Evolutionary conservation across 2,329 filamentous ascomycete species (phyloP).

Genomic region (Aureobasidium vineae): DNA sequence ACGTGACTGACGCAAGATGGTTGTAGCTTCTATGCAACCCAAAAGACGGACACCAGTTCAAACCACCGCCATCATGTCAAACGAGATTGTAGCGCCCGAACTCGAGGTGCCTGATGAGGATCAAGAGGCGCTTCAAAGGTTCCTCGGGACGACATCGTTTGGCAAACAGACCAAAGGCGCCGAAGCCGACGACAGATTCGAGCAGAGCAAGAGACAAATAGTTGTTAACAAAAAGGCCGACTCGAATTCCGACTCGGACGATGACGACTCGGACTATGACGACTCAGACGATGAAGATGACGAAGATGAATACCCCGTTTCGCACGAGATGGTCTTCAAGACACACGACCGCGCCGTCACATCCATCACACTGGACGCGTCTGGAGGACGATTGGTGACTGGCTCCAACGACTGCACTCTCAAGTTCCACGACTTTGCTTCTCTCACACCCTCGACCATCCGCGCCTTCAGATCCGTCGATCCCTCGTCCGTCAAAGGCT

Average conservation of each 20-base stretch:
- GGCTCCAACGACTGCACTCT: conserved; percentile 87
- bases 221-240: conserved; percentile 31
- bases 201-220: conserved; percentile 60
- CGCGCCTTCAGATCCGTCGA: conserved; percentile 92
- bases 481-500: conserved; percentile 71
- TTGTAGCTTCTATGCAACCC: background rate
- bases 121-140: conserved; percentile 71
- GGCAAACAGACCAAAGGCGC: conserved; percentile 75
- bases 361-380: conserved; percentile 76
- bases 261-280: conserved; percentile 53
- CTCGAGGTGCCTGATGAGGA: conserved; percentile 32
- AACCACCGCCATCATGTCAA: conserved; percentile 7
- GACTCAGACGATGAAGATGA: conserved; percentile 58
- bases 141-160: conserved; percentile 77
- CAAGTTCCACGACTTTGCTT: conserved; percentile 92
- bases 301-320: conserved; percentile 85
- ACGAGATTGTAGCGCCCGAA: background rate
- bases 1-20: conserved; percentile 3
- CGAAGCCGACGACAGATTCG: conserved; percentile 76
- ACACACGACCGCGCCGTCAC: conserved; percentile 89
- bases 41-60: background rate
- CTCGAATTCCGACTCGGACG: conserved; percentile 42
- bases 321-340: conserved; percentile 89
- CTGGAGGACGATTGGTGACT: conserved; percentile 81
- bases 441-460: conserved; percentile 92